Conservation (phyloP, 352 stramenopile species). For the Plasmopara halstedii region DNA sequence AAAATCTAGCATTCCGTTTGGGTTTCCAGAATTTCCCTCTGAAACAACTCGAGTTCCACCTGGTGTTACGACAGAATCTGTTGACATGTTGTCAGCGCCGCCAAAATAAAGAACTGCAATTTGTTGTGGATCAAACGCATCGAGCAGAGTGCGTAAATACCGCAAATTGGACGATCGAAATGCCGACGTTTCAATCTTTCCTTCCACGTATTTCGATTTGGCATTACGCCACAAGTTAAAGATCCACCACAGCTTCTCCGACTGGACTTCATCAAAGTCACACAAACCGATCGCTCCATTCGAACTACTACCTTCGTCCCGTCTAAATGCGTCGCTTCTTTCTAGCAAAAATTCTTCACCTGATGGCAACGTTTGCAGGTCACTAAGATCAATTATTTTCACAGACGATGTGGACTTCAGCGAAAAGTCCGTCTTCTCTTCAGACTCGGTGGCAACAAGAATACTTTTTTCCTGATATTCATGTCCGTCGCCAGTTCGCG, state of each 20-base stretch:
- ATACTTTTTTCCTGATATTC: slow-evolving; percentile 14
- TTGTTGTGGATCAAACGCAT: slow-evolving; percentile 74
- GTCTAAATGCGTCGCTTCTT: slow-evolving; percentile 21
- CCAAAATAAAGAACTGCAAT: slow-evolving; percentile 63
- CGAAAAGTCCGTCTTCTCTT: slow-evolving; percentile 6
- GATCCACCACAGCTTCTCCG: slow-evolving; percentile 74
- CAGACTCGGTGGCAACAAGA: slow-evolving; percentile 12
- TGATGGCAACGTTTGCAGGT: slow-evolving; percentile 37
- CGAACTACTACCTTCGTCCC: slow-evolving; percentile 42
- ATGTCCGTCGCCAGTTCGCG: slow-evolving; percentile 6
- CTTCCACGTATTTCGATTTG: slow-evolving; percentile 59
- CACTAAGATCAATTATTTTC: slow-evolving; percentile 55
- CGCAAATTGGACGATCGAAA: slow-evolving; percentile 67
- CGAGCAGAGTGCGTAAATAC: slow-evolving; percentile 54
- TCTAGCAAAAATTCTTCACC: slow-evolving; percentile 22
- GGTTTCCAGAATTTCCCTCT: slow-evolving; percentile 16
- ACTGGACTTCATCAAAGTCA: slow-evolving; percentile 79
- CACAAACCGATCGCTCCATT: slow-evolving; percentile 55
- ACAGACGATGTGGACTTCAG: slow-evolving; percentile 30
- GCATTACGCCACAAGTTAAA: slow-evolving; percentile 65
- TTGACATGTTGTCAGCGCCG: slow-evolving; percentile 16
- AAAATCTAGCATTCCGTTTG: slow-evolving; percentile 57
- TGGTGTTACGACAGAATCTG: slow-evolving; percentile 17
- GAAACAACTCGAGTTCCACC: slow-evolving; percentile 15
- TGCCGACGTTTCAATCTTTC: slow-evolving; percentile 59